These are phyloP conservation scores for Epicoccum nigrum DNA, from an alignment of 2,329 filamentous ascomycete species.

Conservation along the genomic window DNA sequence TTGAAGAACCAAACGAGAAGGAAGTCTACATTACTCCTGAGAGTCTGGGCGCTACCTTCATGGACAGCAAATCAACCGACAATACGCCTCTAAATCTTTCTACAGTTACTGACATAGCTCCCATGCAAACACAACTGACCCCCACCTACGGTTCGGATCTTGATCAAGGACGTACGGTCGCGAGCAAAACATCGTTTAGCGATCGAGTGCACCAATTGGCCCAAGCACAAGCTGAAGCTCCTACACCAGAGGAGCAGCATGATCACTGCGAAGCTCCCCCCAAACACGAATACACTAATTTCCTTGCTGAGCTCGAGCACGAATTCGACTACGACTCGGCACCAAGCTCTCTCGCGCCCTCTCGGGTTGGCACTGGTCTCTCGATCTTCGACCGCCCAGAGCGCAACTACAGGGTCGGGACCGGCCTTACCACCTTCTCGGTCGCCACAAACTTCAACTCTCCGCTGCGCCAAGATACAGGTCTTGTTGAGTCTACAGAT, in stretches of 20 bases:
- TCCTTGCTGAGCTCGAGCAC: conserved; percentile 39
- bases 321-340: conserved; percentile 40
- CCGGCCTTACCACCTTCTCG: conserved; percentile 31
- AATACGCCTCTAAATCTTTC: conserved; percentile 36
- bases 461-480: conserved; percentile 46
- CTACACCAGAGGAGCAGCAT: conserved; percentile 6
- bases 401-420: conserved; percentile 19
- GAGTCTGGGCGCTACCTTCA: conserved; percentile 38
- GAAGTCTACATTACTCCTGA: conserved; percentile 45
- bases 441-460: conserved; percentile 32
- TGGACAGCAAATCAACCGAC: conserved; percentile 31
- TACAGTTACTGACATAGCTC: conserved; percentile 28
- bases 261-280: conserved; percentile 20
- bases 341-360: conserved; percentile 28
- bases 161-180: conserved; percentile 26
- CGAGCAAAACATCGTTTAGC: conserved; percentile 41
- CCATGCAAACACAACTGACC: conserved; percentile 19
- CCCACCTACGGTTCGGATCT: conserved; percentile 13
- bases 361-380: conserved; percentile 36
- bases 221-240: conserved; percentile 19
- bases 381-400: conserved; percentile 32
- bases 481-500: conserved; percentile 33
- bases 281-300: conserved; percentile 26
- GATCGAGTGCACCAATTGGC: conserved; percentile 42
- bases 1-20: conserved; percentile 39